These are phyloP conservation scores for Alternaria sp. DNA, from an alignment of 2,329 filamentous ascomycete species.

Conservation along the genomic window DNA sequence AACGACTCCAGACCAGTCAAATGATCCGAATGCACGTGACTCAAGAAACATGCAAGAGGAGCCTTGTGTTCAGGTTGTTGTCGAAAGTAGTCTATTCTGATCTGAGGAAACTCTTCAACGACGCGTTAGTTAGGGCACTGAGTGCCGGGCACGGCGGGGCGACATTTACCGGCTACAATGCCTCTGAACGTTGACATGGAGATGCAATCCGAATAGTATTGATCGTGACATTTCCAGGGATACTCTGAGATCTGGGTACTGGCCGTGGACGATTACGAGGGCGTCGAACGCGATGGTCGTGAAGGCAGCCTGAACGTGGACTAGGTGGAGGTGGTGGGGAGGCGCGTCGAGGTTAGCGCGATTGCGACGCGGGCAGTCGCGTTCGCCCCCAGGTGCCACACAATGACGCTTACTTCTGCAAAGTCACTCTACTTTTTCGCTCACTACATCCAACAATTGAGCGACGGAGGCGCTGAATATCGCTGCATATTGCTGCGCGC, in stretches of 20 bases:
- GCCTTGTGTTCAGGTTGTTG: slow-evolving; percentile 59
- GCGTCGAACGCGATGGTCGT: neutral
- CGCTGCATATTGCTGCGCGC: neutral
- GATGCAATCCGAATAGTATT: neutral
- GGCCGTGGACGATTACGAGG: neutral
- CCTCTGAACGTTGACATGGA: slow-evolving; percentile 47
- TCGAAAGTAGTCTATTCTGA: slow-evolving; percentile 85
- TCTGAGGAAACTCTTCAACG: slow-evolving; percentile 73
- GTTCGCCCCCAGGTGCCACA: neutral
- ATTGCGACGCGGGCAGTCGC: neutral
- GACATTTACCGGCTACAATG: slow-evolving; percentile 32
- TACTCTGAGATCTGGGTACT: neutral
- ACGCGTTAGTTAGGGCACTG: neutral
- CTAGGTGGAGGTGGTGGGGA: neutral
- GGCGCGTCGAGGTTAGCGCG: neutral
- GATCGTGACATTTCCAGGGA: slow-evolving; percentile 8
- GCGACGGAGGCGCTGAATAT: neutral
- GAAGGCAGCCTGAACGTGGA: neutral
- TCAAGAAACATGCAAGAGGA: slow-evolving; percentile 84
- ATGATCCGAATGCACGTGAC: slow-evolving; percentile 92
- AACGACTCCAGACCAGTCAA: slow-evolving; percentile 79
- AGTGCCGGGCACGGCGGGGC: neutral
- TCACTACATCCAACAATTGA: neutral
- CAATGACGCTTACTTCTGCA: neutral
- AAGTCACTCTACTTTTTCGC: neutral